phyloP scores from a whole-genome alignment of 2,329 filamentous ascomycete species.

The Aureobasidium sp. region DNA sequence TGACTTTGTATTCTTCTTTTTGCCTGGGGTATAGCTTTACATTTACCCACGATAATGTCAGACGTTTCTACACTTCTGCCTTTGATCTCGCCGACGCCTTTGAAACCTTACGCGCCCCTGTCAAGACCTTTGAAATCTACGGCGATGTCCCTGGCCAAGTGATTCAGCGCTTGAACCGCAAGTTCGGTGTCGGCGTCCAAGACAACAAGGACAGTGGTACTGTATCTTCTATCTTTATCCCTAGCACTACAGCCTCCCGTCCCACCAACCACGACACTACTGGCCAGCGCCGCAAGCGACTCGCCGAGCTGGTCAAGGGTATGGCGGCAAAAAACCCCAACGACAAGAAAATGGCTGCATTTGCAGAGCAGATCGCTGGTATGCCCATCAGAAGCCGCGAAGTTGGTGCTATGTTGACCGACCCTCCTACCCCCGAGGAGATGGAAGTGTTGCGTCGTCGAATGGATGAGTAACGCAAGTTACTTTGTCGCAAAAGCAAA shows the following conservation, averaged over 20 bases:
- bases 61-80: not conserved
- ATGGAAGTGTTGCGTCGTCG: not conserved
- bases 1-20: not conserved
- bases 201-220: not conserved
- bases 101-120: not conserved
- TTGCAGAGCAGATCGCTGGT: not conserved
- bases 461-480: too few relatives aligned
- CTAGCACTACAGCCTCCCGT: not conserved
- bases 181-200: not conserved
- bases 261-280: not conserved
- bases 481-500: too few relatives aligned
- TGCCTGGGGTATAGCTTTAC: not conserved
- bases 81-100: not conserved
- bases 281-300: not conserved
- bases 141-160: conserved; percentile 7
- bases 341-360: not conserved
- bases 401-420: not conserved
- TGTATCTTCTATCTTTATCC: not conserved
- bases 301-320: not conserved
- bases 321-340: not conserved
- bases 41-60: not conserved
- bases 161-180: not conserved
- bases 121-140: not conserved
- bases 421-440: not conserved
- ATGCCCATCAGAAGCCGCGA: not conserved